Evolutionary conservation across 169 alveolate genomes (phyloP), one percentile per base, ranked within the genome.

Genomic region (Plasmodium inui): DNA sequence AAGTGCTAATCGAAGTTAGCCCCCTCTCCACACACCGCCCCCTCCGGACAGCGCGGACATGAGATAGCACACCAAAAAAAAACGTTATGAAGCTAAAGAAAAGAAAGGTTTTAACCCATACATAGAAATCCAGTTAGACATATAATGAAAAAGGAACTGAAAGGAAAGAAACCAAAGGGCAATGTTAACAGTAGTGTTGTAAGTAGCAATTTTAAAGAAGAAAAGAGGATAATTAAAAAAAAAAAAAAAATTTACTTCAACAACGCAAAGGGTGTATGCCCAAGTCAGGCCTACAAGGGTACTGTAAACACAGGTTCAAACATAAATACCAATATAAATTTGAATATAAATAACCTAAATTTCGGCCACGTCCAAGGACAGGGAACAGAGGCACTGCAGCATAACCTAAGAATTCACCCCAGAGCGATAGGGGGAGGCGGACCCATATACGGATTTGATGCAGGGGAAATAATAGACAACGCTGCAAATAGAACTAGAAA

Each of bases 91-190:
- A 67, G 3, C 37, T 17, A 67, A 67, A 19, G 61, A 50, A 50
- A 19, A 67, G 37, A 67, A 67, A 67, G 37, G 10, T 67, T 67
- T 67, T 67, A 26, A 67, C 26, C 4, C 14, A 6, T 67, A 67
- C 17, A 22, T 67, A 19, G 2, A 22, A 67, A 67, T 0, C 4
- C 37, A 67, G 1, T 22, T 67, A 67, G 76, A 67, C 41, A 19
- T 50, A 86, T 86, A 73, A 86, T 86, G 93, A 78, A 86, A 74
- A 86, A 76, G 61, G 80, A 74, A 76, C 44, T 55, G 82, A 86
- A 86, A 9, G 86, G 70, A 67, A 44, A 72, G 19, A 83, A 83
- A 83, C 28, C 32, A 70, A 72, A 83, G 53, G 70, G 71, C 37
- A 70, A 70, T 83, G 39, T 34, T 83, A 70, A 83, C 50, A 37